These are phyloP conservation scores for Thalassiosira delicatula DNA, from an alignment of 352 stramenopile species.

Conservation along the genomic window DNA sequence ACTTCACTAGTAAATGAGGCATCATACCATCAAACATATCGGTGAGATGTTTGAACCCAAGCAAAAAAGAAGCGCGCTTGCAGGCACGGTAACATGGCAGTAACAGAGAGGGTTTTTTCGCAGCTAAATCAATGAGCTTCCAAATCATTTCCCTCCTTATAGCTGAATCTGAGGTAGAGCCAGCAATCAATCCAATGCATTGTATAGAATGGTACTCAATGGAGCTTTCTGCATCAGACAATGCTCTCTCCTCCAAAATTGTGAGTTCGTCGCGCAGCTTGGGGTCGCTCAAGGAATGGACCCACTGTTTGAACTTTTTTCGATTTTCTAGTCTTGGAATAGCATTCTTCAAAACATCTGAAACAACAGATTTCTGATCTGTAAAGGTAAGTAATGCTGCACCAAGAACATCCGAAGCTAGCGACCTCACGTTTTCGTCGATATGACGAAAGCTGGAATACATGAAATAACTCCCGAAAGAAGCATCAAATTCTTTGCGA, in stretches of 20 bases:
- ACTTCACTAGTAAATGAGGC: constrained; percentile 64
- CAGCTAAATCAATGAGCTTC: constrained; percentile 62
- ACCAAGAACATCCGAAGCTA: constrained; percentile 56
- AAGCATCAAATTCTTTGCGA: constrained; percentile 50
- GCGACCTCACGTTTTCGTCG: constrained; percentile 59
- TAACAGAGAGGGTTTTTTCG: constrained; percentile 30
- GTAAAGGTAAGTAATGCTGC: constrained; percentile 54
- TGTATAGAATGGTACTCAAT: constrained; percentile 61
- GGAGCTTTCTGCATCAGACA: constrained; percentile 55
- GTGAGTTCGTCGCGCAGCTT: constrained; percentile 63
- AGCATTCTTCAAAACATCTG: constrained; percentile 46
- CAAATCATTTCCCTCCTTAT: constrained; percentile 61
- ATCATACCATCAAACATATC: constrained; percentile 59
- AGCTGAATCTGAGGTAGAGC: constrained; percentile 51
- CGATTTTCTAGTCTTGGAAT: constrained; percentile 43
- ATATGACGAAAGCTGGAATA: constrained; percentile 58
- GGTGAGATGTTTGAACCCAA: constrained; percentile 51
- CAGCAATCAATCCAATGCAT: constrained; percentile 67
- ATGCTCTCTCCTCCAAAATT: constrained; percentile 46
- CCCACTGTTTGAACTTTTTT: constrained; percentile 61
- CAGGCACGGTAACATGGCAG: constrained; percentile 61
- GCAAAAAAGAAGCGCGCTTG: constrained; percentile 60
- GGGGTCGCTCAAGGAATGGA: constrained; percentile 42
- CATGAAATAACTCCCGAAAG: constrained; percentile 64
- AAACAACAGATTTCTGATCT: constrained; percentile 56